Evolutionary conservation across 1,284 basidiomycete species (phyloP).

Genomic region (Papiliotrema nemorosa): DNA sequence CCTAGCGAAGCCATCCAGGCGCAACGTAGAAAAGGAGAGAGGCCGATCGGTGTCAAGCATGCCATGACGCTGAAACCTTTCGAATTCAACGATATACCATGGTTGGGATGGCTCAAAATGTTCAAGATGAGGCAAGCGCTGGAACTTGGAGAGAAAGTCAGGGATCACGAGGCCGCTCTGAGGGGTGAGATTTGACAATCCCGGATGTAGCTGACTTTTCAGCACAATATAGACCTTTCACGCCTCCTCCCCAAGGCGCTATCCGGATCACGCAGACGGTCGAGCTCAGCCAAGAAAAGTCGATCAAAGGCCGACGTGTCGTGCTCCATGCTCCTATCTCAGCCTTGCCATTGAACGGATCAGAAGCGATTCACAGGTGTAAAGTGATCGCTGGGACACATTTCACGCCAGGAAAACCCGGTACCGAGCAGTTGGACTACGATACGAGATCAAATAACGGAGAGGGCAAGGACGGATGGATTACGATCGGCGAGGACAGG

Average conservation of each 20-base stretch:
- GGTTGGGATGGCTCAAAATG: conserved; percentile 2
- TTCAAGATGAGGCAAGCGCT: not conserved
- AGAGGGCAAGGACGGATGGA: conserved; percentile 64
- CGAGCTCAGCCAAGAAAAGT: conserved; percentile 65
- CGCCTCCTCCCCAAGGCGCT: conserved; percentile 58
- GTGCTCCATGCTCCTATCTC: conserved; percentile 69
- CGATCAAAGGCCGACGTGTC: conserved; percentile 64
- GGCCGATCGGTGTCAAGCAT: not conserved
- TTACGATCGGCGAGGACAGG: conserved; percentile 81
- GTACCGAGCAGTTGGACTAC: conserved; percentile 18
- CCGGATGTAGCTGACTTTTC: conserved; percentile 6
- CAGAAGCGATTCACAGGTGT: conserved; percentile 67
- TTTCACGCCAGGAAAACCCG: conserved; percentile 70
- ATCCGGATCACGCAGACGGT: conserved; percentile 66
- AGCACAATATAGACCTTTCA: conserved; percentile 74
- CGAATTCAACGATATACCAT: conserved; percentile 4
- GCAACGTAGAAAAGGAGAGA: not conserved
- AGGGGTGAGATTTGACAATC: not conserved
- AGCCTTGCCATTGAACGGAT: conserved; percentile 61
- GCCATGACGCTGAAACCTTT: not conserved
- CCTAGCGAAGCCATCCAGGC: not conserved
- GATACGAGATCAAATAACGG: conserved; percentile 24
- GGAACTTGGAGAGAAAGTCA: conserved; percentile 1
- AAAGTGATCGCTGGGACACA: conserved; percentile 76
- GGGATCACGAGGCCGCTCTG: not conserved